phyloP scores from a whole-genome alignment of 441 rosid species.

The Gossypium aridum region DNA sequence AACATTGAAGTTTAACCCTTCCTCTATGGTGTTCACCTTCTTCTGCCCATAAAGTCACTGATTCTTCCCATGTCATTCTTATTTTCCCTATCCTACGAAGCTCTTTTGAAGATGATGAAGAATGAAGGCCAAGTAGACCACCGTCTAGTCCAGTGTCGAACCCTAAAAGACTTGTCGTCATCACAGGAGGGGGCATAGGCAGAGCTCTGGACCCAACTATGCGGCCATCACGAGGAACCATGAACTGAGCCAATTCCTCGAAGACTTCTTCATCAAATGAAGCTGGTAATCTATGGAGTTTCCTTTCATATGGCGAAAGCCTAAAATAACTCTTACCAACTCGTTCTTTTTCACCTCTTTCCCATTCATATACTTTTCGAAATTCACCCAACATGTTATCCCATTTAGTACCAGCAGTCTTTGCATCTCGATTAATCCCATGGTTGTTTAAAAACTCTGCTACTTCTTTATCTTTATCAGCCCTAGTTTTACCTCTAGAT shows the following conservation, averaged over 20 bases:
- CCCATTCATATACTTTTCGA: conserved; percentile 93
- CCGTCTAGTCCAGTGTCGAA: conserved; percentile 37
- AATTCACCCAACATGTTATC: conserved; percentile 98
- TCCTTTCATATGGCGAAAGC: conserved; percentile 86
- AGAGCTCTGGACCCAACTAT: conserved; percentile 24
- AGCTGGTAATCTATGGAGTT: conserved; percentile 75
- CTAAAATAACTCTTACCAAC: conserved; percentile 87
- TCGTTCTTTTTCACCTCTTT: conserved; percentile 63
- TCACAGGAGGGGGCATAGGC: conserved; percentile 55
- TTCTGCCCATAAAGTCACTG: conserved; percentile 90
- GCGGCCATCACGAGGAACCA: conserved; percentile 58
- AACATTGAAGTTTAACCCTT: conserved; percentile 66
- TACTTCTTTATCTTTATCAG: conserved; percentile 89
- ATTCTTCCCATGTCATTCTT: conserved; percentile 92
- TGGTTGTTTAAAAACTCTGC: conserved; percentile 76
- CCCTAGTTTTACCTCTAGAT: conserved; percentile 79
- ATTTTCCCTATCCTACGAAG: conserved; percentile 79
- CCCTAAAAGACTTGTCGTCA: conserved; percentile 39
- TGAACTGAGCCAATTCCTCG: conserved; percentile 82
- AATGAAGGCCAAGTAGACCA: conserved; percentile 17
- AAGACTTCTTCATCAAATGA: conserved; percentile 94
- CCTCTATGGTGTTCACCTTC: conserved; percentile 81
- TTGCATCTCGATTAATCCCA: conserved; percentile 80
- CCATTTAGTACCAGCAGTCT: conserved; percentile 98
- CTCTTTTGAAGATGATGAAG: conserved; percentile 45